These are phyloP conservation scores for Peronospora destructor DNA, from an alignment of 352 stramenopile genomes.

Conservation along the genomic window DNA sequence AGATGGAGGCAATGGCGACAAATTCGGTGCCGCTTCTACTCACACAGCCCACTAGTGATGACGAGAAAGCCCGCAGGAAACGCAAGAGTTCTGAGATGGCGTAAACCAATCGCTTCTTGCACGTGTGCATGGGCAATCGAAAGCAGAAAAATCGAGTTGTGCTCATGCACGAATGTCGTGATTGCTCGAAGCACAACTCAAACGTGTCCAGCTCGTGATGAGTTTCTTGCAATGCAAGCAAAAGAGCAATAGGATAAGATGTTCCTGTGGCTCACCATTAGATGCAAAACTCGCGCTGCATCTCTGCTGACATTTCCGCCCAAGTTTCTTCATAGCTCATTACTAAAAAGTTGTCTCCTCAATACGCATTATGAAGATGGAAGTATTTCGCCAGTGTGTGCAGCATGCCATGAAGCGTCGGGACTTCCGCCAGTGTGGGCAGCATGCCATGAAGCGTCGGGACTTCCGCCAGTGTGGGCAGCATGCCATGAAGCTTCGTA, in stretches of 20 bases:
- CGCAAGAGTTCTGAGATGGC: conserved; percentile 34
- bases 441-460: too few relatives aligned
- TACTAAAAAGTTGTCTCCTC: too few relatives aligned
- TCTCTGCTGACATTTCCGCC: too few relatives aligned
- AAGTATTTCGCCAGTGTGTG: too few relatives aligned
- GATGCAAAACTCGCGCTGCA: too few relatives aligned
- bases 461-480: too few relatives aligned
- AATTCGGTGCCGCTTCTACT: conserved; percentile 15
- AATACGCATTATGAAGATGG: too few relatives aligned
- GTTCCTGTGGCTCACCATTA: too few relatives aligned
- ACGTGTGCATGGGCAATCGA: conserved; percentile 6
- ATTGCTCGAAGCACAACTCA: not conserved
- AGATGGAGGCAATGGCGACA: conserved; percentile 26
- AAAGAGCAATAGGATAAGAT: not conserved
- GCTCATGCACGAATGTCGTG: not conserved
- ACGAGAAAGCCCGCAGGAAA: conserved; percentile 32
- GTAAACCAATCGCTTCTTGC: not conserved
- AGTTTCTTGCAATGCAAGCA: not conserved
- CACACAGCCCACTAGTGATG: conserved; percentile 17
- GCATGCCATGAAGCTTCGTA: too few relatives aligned
- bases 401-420: too few relatives aligned
- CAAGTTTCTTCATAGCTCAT: too few relatives aligned
- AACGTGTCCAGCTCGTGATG: not conserved
- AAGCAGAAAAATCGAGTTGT: not conserved
- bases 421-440: too few relatives aligned